Evolutionary conservation across 2,329 filamentous ascomycete genomes (phyloP).

Genomic region (Polychaeton citri): DNA sequence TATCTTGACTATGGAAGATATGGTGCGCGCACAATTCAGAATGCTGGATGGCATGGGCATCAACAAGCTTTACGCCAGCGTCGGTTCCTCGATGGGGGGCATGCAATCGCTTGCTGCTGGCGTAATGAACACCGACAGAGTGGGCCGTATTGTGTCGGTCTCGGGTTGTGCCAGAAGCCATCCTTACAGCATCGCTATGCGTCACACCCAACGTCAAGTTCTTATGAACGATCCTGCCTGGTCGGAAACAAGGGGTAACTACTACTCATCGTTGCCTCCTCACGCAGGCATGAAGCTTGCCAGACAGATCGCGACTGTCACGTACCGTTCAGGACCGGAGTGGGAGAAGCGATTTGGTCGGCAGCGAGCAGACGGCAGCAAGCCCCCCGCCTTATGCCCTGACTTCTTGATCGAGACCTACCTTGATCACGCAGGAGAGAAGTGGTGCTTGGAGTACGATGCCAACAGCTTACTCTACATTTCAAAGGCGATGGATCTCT

Average conservation of each 20-base stretch:
- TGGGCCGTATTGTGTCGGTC: conserved; percentile 74
- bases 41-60: conserved; percentile 71
- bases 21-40: conserved; percentile 91
- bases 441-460: conserved; percentile 94
- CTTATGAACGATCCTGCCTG: conserved; percentile 99
- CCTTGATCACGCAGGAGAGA: conserved; percentile 93
- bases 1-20: conserved; percentile 89
- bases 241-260: conserved; percentile 66
- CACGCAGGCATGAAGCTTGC: conserved; percentile 97
- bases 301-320: conserved; percentile 92
- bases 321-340: conserved; percentile 89
- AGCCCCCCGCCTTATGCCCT: conserved; percentile 84
- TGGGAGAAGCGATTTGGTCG: conserved; percentile 94
- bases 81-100: conserved; percentile 94
- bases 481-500: conserved; percentile 97
- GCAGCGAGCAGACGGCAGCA: conserved; percentile 68
- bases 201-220: conserved; percentile 92
- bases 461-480: conserved; percentile 92
- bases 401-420: conserved; percentile 98
- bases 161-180: conserved; percentile 89
- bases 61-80: conserved; percentile 70
- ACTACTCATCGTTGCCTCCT: conserved; percentile 71
- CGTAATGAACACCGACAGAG: conserved; percentile 66
- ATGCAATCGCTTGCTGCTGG: conserved; percentile 93
- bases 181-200: conserved; percentile 97